A percentile compares a stretch with the other conserved stretches of the same genome.
Conservation (phyloP, 2,329 filamentous ascomycete species). For the Stemphylium vesicarium region DNA sequence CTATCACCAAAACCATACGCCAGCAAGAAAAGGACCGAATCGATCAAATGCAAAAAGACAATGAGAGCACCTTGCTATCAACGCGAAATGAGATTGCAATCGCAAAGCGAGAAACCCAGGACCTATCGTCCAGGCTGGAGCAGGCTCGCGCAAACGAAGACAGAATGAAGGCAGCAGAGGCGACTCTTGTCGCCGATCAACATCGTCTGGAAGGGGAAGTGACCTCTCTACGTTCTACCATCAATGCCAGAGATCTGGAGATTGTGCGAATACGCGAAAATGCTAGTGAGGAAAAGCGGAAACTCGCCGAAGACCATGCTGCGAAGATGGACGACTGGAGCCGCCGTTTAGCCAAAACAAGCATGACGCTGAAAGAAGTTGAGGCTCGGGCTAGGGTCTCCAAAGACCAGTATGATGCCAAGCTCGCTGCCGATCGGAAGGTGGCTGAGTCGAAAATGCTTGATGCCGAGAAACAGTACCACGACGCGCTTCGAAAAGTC, state of each 20-base stretch:
- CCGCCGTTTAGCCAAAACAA: slow-evolving; percentile 14
- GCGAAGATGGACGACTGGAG: slow-evolving; percentile 14
- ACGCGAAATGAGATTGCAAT: background rate
- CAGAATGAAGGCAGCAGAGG: slow-evolving; percentile 13
- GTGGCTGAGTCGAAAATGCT: slow-evolving; percentile 1
- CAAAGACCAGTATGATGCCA: slow-evolving; percentile 18
- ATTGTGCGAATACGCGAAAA: slow-evolving; percentile 8
- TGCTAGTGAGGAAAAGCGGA: background rate
- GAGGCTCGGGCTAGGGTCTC: slow-evolving; percentile 18
- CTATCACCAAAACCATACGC: slow-evolving; percentile 13
- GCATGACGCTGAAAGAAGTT: slow-evolving; percentile 19
- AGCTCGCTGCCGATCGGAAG: slow-evolving; percentile 24
- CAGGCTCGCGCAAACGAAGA: slow-evolving; percentile 11
- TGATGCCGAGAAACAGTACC: slow-evolving; percentile 1
- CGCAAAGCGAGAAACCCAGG: slow-evolving; percentile 20
- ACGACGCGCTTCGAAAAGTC: background rate
- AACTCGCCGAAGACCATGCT: slow-evolving; percentile 3
- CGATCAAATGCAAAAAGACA: slow-evolving; percentile 9
- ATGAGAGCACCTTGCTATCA: slow-evolving; percentile 10
- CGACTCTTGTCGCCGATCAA: slow-evolving; percentile 9
- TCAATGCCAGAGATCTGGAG: slow-evolving; percentile 7
- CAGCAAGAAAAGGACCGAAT: slow-evolving; percentile 16
- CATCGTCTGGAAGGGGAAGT: slow-evolving; percentile 17
- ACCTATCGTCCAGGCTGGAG: slow-evolving; percentile 16
- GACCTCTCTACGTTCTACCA: slow-evolving; percentile 11